These are phyloP conservation scores for Tympanopsis confertula DNA, from an alignment of 2,329 filamentous ascomycete species.

Conservation along the genomic window DNA sequence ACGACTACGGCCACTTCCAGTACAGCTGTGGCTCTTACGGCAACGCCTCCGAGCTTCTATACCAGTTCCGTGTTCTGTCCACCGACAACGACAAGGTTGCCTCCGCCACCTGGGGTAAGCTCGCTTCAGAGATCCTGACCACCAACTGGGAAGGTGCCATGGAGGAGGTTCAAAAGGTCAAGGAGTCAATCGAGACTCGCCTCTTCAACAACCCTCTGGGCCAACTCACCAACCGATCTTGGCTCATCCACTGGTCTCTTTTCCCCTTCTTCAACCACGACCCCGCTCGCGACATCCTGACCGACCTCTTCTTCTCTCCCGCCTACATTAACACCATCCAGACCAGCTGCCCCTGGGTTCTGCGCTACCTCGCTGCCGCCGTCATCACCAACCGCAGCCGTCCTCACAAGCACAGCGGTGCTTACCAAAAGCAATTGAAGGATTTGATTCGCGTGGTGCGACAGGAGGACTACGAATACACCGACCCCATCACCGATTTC, in stretches of 20 bases:
- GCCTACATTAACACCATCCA: slow-evolving; percentile 99
- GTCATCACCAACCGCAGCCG: slow-evolving; percentile 88
- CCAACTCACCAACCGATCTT: slow-evolving; percentile 91
- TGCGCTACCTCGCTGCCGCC: slow-evolving; percentile 84
- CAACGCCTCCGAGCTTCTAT: slow-evolving; percentile 81
- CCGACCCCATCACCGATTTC: slow-evolving; percentile 90
- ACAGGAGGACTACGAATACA: slow-evolving; percentile 97
- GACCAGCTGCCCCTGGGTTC: slow-evolving; percentile 90
- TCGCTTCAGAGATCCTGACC: slow-evolving; percentile 88
- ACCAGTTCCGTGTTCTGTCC: slow-evolving; percentile 94
- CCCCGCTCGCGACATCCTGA: slow-evolving; percentile 74
- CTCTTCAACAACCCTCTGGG: slow-evolving; percentile 93
- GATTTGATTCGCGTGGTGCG: slow-evolving; percentile 89
- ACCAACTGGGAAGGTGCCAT: slow-evolving; percentile 91
- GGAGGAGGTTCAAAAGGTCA: slow-evolving; percentile 81
- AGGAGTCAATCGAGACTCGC: slow-evolving; percentile 84
- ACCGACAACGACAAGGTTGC: slow-evolving; percentile 97
- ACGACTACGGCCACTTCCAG: slow-evolving; percentile 93
- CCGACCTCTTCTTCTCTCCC: slow-evolving; percentile 93
- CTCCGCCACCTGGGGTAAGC: slow-evolving; percentile 92
- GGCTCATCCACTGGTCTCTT: slow-evolving; percentile 95
- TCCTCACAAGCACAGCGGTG: slow-evolving; percentile 62
- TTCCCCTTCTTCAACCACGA: slow-evolving; percentile 99
- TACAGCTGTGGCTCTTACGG: slow-evolving; percentile 94
- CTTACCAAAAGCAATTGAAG: slow-evolving; percentile 97